These are phyloP conservation scores for Inga oerstediana DNA, from an alignment of 306 rosid species.

Conservation along the genomic window DNA sequence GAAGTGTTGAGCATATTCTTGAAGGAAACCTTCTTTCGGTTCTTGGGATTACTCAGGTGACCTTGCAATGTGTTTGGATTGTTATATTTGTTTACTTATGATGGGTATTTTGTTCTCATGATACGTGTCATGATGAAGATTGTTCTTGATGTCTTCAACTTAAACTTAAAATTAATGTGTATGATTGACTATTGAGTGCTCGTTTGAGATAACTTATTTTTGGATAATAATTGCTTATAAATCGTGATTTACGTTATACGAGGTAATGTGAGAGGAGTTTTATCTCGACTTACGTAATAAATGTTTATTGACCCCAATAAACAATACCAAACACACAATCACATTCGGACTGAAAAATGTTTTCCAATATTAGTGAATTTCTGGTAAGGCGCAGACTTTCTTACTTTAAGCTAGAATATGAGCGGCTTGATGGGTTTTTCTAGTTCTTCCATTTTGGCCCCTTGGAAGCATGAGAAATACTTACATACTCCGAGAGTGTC, in stretches of 20 bases:
- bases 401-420: slow-evolving; percentile 7
- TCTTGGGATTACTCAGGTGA: neutral
- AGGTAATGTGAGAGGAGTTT: no score
- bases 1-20: neutral
- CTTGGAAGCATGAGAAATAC: neutral
- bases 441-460: neutral
- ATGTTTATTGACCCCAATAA: no score
- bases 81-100: neutral
- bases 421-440: neutral
- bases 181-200: no score
- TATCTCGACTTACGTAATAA: no score
- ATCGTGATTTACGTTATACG: no score
- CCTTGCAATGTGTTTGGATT: no score
- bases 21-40: neutral
- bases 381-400: neutral
- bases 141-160: slow-evolving; percentile 1
- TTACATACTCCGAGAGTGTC: no score
- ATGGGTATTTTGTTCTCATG: neutral
- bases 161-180: neutral
- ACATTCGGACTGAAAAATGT: neutral
- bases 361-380: neutral
- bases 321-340: no score
- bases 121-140: neutral
- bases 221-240: no score
- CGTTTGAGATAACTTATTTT: no score